Evolutionary conservation across 2,329 filamentous ascomycete genomes (phyloP), one percentile per base, ranked within the genome.

Genomic region (Aspergillus hiratsukae): DNA sequence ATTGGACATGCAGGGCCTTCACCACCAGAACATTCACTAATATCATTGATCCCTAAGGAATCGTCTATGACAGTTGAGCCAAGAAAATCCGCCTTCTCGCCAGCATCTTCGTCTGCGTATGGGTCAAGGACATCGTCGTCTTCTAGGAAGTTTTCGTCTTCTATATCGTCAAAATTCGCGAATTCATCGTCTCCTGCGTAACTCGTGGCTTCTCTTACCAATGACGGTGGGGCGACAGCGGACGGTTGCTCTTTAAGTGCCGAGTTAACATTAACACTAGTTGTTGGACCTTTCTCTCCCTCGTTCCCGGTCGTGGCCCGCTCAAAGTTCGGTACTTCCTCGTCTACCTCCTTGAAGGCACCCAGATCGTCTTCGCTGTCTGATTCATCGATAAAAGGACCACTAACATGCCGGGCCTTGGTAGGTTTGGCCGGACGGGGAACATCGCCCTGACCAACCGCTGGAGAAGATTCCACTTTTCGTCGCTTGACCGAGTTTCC

Each of bases 51-150:
- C 29, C 51, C 58, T n/a, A 49, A 46, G 49, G 35, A 52, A 25
- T 66, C 62, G n/a, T 69, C 54, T 4, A 60, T 62, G n/a, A 72
- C 57, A n/a, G 57, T 60, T 19, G 66, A 55, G 14, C 64, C 60
- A 23, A 37, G 14, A 3, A 61, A 67, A 17, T 21, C 19, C 35
- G 50, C 48, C 72, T 73, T 23, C 74, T 67, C 3, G 28, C 25
- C 31, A 11, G 48, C 49, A 40, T 56, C 46, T 31, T 74, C 69
- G 7, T 77, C 79, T 9, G 78, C 75, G 58, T 84, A 80, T 3
- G 90, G 79, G 65, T 86, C 85, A 49, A 84, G 76, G 60, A 81
- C 82, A 68, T 89, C 87, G 66, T 89, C 85, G 41, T 87, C 58
- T 27, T 41, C 87, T 64, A 81, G 77, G 60, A 86, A 83, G 52